Evolutionary conservation across 2,329 filamentous ascomycete genomes (phyloP).

Genomic region (Aspergillus intermedius): DNA sequence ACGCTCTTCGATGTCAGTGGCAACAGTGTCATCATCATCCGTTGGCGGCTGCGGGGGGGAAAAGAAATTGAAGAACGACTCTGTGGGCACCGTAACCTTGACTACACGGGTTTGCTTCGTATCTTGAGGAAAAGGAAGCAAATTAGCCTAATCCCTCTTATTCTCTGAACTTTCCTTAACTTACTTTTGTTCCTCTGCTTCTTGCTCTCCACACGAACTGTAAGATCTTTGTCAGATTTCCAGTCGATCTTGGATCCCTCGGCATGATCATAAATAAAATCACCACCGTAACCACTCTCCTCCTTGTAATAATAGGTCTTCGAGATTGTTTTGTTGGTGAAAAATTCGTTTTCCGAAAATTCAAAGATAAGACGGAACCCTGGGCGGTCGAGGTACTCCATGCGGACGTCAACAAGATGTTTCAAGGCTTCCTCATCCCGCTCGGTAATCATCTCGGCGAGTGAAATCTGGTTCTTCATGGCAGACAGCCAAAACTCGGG

Average conservation of each 20-base stretch:
- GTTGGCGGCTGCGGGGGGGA: conserved; percentile 81
- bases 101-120: conserved; percentile 98
- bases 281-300: conserved; percentile 95
- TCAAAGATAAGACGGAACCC: conserved; percentile 98
- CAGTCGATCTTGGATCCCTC: conserved; percentile 98
- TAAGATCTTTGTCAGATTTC: conserved; percentile 89
- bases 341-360: conserved; percentile 90
- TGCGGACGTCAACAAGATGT: conserved; percentile 83
- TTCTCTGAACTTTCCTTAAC: conserved; percentile 21
- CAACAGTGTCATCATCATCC: conserved; percentile 62
- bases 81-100: conserved; percentile 97
- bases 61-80: conserved; percentile 99
- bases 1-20: conserved; percentile 91
- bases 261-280: conserved; percentile 99
- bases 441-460: conserved; percentile 98
- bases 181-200: conserved; percentile 99
- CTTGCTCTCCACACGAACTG: conserved; percentile 93
- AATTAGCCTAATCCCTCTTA: background rate
- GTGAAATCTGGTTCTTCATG: conserved; percentile 98
- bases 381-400: conserved; percentile 98
- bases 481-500: conserved; percentile 99
- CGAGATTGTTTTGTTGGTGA: conserved; percentile 92
- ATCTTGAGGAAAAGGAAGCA: conserved; percentile 50
- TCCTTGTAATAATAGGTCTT: conserved; percentile 99
- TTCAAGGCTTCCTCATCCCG: conserved; percentile 92